Evolutionary conservation across 331 rosid genomes (phyloP), one percentile per base, ranked within the genome.

Genomic region (Pyrus hybrid): DNA sequence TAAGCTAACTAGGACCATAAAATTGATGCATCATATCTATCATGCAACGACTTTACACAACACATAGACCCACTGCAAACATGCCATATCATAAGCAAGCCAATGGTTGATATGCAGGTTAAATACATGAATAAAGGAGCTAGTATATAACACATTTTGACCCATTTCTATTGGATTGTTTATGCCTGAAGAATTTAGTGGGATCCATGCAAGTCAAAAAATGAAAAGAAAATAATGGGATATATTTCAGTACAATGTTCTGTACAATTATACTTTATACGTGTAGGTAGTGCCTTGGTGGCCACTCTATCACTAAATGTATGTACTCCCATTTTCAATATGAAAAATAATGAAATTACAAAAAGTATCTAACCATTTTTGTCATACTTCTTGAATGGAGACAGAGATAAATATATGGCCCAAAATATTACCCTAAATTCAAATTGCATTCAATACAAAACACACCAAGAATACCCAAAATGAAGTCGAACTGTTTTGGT

Each of bases 61-160:
- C 80, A 73, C 63, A 21, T 9, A 67, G 79, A 47, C 86, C 87
- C 86, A 87, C 83, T 16, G 58, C 2, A 62, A 68, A 66, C 51
- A 72, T 72, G 56, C 56, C 56, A 49, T 49, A 49, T 49, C n/a
- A 49, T 49, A 17, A 49, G 56, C 56, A 49, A 16, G 54, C 18
- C 18, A 47, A 47, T 47, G 54, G 54, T 14, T 47, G 20, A 43
- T 56, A 29, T 54, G 37, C n/a, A 76, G 80, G 71, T 61, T 21
- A 74, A 29, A 76, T 76, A 76, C 64, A 72, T 74, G 70, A 74
- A 63, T 33, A 29, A 18, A 14, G 71, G 51, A 63, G 9, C n/a
- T 17, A 66, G 61, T 67, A 58, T 3, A 37, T 4, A 5, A 41
- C 43, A 62, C 29, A 21, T 20, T 58, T 73, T 43, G 77, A 68